Evolutionary conservation across 2,329 filamentous ascomycete genomes (phyloP).

Genomic region (Allantophomopsis lycopodina): DNA sequence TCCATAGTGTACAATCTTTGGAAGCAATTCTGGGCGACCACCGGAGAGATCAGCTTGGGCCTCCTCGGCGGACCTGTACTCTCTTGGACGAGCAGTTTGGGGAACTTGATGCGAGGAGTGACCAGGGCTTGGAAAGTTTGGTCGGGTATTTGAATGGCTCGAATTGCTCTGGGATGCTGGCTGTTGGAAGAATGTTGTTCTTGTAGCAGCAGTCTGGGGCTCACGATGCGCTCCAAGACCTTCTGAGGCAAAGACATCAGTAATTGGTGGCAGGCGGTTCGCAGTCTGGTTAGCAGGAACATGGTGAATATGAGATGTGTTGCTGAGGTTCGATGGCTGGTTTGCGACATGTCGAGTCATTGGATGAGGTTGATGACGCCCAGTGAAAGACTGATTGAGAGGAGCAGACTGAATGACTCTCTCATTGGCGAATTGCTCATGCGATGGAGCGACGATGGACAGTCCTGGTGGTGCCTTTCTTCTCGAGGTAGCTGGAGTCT

Average conservation of each 20-base stretch:
- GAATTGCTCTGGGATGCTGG: constrained; percentile 33
- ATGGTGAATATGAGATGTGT: constrained; percentile 83
- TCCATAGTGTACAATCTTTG: constrained; percentile 89
- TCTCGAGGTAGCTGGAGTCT: constrained; percentile 61
- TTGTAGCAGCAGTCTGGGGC: constrained; percentile 2
- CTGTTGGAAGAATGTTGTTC: constrained; percentile 10
- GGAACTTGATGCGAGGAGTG: constrained; percentile 46
- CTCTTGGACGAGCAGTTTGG: constrained; percentile 51
- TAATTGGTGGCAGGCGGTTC: constrained; percentile 86
- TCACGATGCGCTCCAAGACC: constrained; percentile 51
- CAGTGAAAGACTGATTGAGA: constrained; percentile 88
- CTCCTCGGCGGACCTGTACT: constrained; percentile 93
- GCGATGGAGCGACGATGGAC: constrained; percentile 88
- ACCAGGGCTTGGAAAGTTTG: constrained; percentile 64
- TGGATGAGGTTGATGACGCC: constrained; percentile 65
- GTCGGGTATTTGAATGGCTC: constrained; percentile 48
- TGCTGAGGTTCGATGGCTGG: constrained; percentile 69
- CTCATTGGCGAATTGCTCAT: constrained; percentile 85
- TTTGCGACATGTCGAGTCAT: constrained; percentile 67
- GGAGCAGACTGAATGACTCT: constrained; percentile 94
- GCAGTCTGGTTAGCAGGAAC: constrained; percentile 76
- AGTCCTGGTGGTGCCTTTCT: constrained; percentile 79
- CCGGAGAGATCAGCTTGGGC: constrained; percentile 82
- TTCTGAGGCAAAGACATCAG: constrained; percentile 81
- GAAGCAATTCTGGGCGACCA: constrained; percentile 82